Evolutionary conservation across 805 yeast genomes (phyloP).

Genomic region (Ogataea ganodermae): DNA sequence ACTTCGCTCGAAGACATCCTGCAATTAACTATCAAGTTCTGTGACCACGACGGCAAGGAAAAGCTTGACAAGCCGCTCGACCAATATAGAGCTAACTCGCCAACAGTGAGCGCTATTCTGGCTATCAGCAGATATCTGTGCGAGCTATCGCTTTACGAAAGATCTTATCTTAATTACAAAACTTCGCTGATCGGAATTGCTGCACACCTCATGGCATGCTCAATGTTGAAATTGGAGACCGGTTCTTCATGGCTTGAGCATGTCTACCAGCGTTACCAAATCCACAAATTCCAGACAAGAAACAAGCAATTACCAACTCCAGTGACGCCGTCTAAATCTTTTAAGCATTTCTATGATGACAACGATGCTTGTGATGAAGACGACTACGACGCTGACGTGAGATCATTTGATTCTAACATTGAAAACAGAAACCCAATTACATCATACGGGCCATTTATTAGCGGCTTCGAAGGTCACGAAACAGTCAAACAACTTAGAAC

Average conservation of each 20-base stretch:
- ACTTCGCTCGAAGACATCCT: slow-evolving; percentile 55
- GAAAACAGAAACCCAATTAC: slow-evolving; percentile 43
- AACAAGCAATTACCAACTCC: slow-evolving; percentile 26
- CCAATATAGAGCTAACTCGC: slow-evolving; percentile 33
- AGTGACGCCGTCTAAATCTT: slow-evolving; percentile 28
- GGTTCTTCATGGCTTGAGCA: slow-evolving; percentile 40
- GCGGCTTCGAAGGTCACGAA: slow-evolving; percentile 46
- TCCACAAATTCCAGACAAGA: slow-evolving; percentile 13
- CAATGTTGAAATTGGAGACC: slow-evolving; percentile 50
- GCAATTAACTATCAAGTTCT: slow-evolving; percentile 40
- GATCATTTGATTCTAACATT: slow-evolving; percentile 23
- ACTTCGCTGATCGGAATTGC: slow-evolving; percentile 49
- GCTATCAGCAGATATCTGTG: slow-evolving; percentile 57
- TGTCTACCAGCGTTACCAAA: slow-evolving; percentile 19
- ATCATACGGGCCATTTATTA: slow-evolving; percentile 49
- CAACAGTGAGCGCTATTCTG: slow-evolving; percentile 50
- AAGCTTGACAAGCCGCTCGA: slow-evolving; percentile 29
- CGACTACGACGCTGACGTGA: slow-evolving; percentile 15
- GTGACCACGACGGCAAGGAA: slow-evolving; percentile 37
- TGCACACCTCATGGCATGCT: slow-evolving; percentile 55
- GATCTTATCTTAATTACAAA: slow-evolving; percentile 44
- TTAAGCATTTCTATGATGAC: slow-evolving; percentile 20
- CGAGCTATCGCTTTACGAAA: slow-evolving; percentile 54
- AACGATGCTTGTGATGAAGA: slow-evolving; percentile 13
- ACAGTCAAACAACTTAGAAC: slow-evolving; percentile 43